Percentiles rank a stretch among this genome's conserved stretches.
phyloP scores from a whole-genome alignment of 73 alveolate species.

The Paramecium caudatum region DNA sequence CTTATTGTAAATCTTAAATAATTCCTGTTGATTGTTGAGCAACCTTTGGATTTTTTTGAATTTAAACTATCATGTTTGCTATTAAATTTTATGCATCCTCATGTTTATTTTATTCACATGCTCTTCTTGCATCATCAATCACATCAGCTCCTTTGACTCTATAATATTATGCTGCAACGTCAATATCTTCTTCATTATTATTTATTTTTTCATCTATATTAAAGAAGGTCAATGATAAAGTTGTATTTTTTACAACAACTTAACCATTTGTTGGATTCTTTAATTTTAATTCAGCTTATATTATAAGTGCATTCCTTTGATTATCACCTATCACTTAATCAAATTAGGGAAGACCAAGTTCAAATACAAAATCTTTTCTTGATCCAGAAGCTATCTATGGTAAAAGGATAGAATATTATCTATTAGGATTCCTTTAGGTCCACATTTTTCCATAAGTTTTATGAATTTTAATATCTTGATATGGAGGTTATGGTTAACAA shows the following conservation, averaged over 20 bases:
- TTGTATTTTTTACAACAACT: constrained; percentile 42
- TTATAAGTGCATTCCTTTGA: constrained; percentile 8
- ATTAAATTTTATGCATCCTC: constrained; percentile 15
- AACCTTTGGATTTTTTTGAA: background rate
- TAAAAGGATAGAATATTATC: constrained; percentile 16
- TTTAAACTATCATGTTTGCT: background rate
- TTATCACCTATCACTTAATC: constrained; percentile 21
- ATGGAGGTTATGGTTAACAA: background rate
- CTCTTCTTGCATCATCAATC: constrained; percentile 74
- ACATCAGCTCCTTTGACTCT: constrained; percentile 80
- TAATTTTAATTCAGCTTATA: constrained; percentile 35
- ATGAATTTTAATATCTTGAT: background rate
- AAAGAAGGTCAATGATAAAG: constrained; percentile 59
- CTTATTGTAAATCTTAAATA: constrained; percentile 42
- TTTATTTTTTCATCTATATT: constrained; percentile 53
- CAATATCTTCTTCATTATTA: constrained; percentile 73
- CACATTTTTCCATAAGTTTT: constrained; percentile 72
- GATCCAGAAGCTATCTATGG: constrained; percentile 61
- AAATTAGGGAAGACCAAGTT: constrained; percentile 64
- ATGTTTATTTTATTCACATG: constrained; percentile 10
- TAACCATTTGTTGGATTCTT: constrained; percentile 41
- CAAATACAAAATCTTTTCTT: constrained; percentile 76
- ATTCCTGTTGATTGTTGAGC: background rate
- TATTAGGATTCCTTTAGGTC: background rate
- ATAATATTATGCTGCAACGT: constrained; percentile 69